Evolutionary conservation across 2,329 filamentous ascomycete genomes (phyloP).

Genomic region (Pleomassaria siparia): DNA sequence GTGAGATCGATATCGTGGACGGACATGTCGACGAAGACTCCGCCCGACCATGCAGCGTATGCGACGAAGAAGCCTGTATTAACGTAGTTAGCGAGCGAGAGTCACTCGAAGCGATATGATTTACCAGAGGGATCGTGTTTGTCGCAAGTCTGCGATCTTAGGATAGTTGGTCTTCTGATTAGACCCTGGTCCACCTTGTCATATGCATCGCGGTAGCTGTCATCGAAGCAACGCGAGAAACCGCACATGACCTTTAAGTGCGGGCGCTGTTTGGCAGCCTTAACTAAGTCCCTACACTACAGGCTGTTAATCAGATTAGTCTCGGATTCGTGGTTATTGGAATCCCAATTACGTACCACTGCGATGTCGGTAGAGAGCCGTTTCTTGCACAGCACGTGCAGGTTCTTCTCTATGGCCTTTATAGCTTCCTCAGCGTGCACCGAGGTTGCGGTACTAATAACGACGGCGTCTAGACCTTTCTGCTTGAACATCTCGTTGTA

Average conservation of each 20-base stretch:
- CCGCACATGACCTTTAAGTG: constrained; percentile 49
- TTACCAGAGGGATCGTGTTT: constrained; percentile 31
- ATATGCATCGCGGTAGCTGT: constrained; percentile 43
- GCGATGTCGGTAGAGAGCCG: constrained; percentile 39
- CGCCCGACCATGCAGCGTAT: constrained; percentile 45
- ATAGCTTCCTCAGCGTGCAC: constrained; percentile 41
- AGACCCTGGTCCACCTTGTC: constrained; percentile 38
- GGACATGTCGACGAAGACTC: constrained; percentile 49
- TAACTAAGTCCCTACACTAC: constrained; percentile 32
- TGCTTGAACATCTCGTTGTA: constrained; percentile 52
- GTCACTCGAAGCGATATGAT: neutral
- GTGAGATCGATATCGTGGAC: constrained; percentile 51
- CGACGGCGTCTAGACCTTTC: constrained; percentile 47
- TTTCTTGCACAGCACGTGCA: constrained; percentile 45
- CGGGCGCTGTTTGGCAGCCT: constrained; percentile 38
- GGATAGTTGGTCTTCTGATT: constrained; percentile 45
- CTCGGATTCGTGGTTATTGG: neutral
- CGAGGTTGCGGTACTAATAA: constrained; percentile 38
- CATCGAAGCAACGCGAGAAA: constrained; percentile 51
- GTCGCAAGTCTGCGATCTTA: constrained; percentile 49
- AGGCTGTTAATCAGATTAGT: constrained; percentile 1
- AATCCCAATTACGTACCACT: constrained; percentile 21
- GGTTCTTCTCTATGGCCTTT: constrained; percentile 36
- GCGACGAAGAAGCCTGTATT: constrained; percentile 45
- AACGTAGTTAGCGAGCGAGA: neutral